Conservation (phyloP, 768 basidiomycete species). For the Sistotremastrum niveocremeum region DNA sequence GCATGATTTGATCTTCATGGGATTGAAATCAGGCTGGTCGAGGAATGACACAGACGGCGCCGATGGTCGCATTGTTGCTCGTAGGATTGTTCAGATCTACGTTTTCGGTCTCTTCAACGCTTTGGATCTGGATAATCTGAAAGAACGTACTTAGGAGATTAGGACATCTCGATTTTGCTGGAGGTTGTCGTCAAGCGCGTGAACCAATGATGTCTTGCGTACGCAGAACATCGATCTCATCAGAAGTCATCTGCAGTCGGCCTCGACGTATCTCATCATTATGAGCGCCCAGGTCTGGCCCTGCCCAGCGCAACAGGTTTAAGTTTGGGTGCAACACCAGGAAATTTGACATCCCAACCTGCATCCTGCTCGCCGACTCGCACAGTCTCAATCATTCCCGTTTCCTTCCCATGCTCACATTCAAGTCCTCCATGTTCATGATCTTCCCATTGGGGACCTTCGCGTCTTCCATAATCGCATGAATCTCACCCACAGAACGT, state of each 20-base stretch:
- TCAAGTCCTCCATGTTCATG: slow-evolving; percentile 48
- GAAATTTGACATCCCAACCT: slow-evolving; percentile 58
- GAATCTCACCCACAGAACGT: slow-evolving; percentile 39
- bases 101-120: no score
- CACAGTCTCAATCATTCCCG: slow-evolving; percentile 48
- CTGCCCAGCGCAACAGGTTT: slow-evolving; percentile 52
- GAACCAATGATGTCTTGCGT: slow-evolving; percentile 14
- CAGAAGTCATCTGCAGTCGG: slow-evolving; percentile 15
- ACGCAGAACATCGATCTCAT: slow-evolving; percentile 13
- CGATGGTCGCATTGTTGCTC: no score
- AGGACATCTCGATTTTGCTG: no score
- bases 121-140: no score
- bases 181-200: no score
- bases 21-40: no score
- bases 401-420: slow-evolving; percentile 37
- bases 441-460: slow-evolving; percentile 56
- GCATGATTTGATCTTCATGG: no score
- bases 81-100: no score
- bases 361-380: slow-evolving; percentile 12
- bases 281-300: slow-evolving; percentile 45
- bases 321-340: slow-evolving; percentile 46
- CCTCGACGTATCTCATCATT: slow-evolving; percentile 19
- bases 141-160: no score
- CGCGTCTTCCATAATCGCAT: slow-evolving; percentile 31
- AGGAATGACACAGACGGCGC: no score